Evolutionary conservation across 2,329 filamentous ascomycete genomes (phyloP).

Genomic region (Rosellinia necatrix): DNA sequence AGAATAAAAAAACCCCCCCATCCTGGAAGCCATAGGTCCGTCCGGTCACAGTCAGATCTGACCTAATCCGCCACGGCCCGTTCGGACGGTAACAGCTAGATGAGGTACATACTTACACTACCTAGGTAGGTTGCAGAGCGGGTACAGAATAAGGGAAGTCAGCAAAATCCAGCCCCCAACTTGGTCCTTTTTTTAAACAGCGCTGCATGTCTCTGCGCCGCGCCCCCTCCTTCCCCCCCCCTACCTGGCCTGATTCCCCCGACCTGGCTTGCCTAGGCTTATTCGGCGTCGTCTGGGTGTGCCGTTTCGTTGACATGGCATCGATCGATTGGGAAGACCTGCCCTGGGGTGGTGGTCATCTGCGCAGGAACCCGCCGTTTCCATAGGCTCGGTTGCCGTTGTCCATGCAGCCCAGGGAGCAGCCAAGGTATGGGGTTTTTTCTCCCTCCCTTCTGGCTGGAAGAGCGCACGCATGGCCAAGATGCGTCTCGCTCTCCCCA

Average conservation of each 20-base stretch:
- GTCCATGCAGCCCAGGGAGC: conserved; percentile 15
- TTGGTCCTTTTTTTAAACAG: no score
- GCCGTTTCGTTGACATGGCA: conserved; percentile 38
- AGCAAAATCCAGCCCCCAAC: conserved; percentile 17
- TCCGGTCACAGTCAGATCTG: conserved; percentile 23
- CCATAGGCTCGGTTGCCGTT: conserved; percentile 39
- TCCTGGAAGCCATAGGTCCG: no score
- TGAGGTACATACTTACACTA: no score
- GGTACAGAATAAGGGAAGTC: no score
- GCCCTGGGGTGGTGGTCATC: conserved; percentile 39
- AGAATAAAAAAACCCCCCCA: no score
- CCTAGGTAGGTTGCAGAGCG: no score
- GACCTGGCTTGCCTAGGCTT: no score
- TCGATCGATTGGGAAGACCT: conserved; percentile 30
- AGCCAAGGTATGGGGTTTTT: neutral
- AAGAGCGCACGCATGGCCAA: conserved; percentile 16
- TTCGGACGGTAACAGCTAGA: conserved; percentile 28
- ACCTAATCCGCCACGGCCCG: conserved; percentile 25
- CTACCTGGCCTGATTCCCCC: no score
- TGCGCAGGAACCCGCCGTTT: conserved; percentile 44
- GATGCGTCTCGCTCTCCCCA: neutral
- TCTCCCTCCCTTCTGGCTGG: conserved; percentile 14
- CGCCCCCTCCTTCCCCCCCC: conserved; percentile 20
- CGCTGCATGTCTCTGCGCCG: neutral
- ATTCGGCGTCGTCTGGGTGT: conserved; percentile 26